Conservation (phyloP, 2,329 filamentous ascomycete species). For the Chrysosporium keratinophilum region DNA sequence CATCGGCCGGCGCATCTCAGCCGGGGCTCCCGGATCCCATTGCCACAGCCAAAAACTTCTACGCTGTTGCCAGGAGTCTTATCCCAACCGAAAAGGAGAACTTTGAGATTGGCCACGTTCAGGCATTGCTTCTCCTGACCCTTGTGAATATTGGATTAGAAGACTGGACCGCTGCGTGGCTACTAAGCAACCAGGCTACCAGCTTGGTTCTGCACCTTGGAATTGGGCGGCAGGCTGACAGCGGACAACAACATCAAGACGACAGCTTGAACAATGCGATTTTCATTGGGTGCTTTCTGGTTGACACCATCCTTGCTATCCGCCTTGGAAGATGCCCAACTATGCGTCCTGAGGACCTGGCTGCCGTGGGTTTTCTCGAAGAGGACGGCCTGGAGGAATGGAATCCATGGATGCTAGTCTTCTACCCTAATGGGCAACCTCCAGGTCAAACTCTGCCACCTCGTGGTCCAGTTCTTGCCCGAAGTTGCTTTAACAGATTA, state of each 20-base stretch:
- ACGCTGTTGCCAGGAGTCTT: slow-evolving; percentile 27
- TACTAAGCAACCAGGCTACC: slow-evolving; percentile 43
- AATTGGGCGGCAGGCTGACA: slow-evolving; percentile 15
- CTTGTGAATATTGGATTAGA: slow-evolving; percentile 42
- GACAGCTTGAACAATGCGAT: slow-evolving; percentile 31
- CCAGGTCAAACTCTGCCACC: slow-evolving; percentile 23
- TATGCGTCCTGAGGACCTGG: slow-evolving; percentile 42
- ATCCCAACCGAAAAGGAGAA: slow-evolving; percentile 33
- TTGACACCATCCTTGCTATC: slow-evolving; percentile 44
- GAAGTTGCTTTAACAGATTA: slow-evolving; percentile 47
- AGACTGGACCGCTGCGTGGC: slow-evolving; percentile 43
- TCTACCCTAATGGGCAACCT: slow-evolving; percentile 23
- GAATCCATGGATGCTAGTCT: slow-evolving; percentile 56
- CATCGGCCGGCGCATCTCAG: slow-evolving; percentile 8
- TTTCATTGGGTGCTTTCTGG: slow-evolving; percentile 43
- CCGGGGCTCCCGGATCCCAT: slow-evolving; percentile 6
- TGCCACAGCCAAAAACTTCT: slow-evolving; percentile 27
- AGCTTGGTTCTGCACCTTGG: slow-evolving; percentile 38
- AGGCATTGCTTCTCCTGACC: slow-evolving; percentile 38
- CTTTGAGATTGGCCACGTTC: slow-evolving; percentile 35
- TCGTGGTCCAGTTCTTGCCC: slow-evolving; percentile 34
- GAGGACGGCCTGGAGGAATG: slow-evolving; percentile 64
- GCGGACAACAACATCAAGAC: neutral
- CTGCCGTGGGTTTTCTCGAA: slow-evolving; percentile 42
- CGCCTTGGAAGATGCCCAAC: slow-evolving; percentile 39